Base-by-base conservation (phyloP, 2,329 filamentous ascomycete species). In the Fusarium pseudocircinatum region DNA sequence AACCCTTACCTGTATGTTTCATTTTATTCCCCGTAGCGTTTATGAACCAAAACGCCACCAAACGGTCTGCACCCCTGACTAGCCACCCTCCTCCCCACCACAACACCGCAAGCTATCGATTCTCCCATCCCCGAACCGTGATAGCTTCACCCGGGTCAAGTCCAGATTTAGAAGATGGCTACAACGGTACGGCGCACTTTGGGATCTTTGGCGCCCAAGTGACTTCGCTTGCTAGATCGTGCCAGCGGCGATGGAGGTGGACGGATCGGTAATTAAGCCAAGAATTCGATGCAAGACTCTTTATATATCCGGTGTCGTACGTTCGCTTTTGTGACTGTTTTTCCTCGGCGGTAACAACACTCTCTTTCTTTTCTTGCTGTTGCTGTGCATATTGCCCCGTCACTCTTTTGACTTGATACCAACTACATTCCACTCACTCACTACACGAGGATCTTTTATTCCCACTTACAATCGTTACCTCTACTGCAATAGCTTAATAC, bases 41-140 rank as follows among this genome's bases (percentile, higher is more conserved):
- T 58, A 9, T 52, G 22, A 57, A 69, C 50, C 18, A 28, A 56
- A 12, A 7, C 49, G 49, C 57, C 63, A 32, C 44, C 37, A 49
- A 39, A 26, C 26, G 32, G 20, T 36, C n/a, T 12, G 36, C 11
- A 24, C 61, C 39, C 60, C 60, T 65, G 60, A 60, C 66, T 60
- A 69, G 43, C 43, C 50, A 36, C 36, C 26, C 26, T 28, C 32
- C 43, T 26, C 32, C 34, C 28, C 47, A 14, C 64, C 40, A 69
- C 43, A 28, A 43, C 54, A 70, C 68, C 67, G 60, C 50, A 60
- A n/a, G 67, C 70, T 73, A 73, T 71, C 54, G 70, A 73, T 70
- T 73, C 47, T 36, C 36, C 53, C 49, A 73, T 44, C 61, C 66
- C 65, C 57, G 56, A 70, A 60, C 20, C 34, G 60, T 37, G 52